These are phyloP conservation scores for Datura wrightii DNA, from an alignment of 257 asterid genomes.

Conservation along the genomic window DNA sequence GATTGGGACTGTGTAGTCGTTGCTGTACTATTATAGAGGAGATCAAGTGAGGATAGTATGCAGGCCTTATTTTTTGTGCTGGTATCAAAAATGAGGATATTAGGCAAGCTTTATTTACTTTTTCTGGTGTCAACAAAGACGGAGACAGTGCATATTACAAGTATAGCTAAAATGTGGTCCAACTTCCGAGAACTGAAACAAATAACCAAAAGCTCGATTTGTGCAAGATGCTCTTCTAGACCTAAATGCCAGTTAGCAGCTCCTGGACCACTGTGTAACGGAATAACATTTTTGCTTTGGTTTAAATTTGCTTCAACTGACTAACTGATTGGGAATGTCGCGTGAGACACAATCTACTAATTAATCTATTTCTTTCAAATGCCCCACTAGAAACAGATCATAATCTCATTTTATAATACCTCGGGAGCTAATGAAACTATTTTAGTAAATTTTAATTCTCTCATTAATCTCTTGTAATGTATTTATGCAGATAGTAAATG, in stretches of 20 bases:
- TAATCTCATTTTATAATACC: neutral
- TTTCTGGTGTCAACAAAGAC: neutral
- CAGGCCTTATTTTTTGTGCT: neutral
- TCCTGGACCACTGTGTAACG: neutral
- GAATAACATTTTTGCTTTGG: neutral
- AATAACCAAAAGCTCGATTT: neutral
- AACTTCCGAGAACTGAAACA: neutral
- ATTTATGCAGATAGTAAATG: neutral
- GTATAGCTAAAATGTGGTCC: neutral
- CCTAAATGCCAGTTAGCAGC: constrained; percentile 23
- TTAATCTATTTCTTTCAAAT: neutral
- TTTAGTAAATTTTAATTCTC: neutral
- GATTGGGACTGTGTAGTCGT: neutral
- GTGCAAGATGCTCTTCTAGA: neutral
- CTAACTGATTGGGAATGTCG: neutral
- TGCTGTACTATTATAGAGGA: neutral
- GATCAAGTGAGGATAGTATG: neutral
- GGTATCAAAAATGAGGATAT: neutral
- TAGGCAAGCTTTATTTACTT: constrained; percentile 14
- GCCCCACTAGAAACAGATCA: neutral
- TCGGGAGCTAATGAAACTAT: constrained; percentile 6
- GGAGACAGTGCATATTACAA: neutral
- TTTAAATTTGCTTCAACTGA: constrained; percentile 9
- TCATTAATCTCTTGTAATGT: neutral
- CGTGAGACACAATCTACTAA: neutral